These are phyloP conservation scores for Sonneratia alba DNA, from an alignment of 345 rosid species.

Conservation along the genomic window DNA sequence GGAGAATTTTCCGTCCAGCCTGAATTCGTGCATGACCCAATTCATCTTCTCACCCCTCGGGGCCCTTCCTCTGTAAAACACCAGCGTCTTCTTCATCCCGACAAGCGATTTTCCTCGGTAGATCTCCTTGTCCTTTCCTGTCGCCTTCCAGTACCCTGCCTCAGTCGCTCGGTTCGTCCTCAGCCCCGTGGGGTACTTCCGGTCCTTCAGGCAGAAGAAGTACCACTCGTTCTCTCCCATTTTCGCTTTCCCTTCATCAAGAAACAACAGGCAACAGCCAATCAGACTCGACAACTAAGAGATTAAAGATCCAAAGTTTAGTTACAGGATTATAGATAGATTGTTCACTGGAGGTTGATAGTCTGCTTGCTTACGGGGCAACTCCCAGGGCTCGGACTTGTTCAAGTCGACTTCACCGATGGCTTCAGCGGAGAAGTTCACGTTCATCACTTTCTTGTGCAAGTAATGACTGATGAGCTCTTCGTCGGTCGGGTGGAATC, in stretches of 20 bases:
- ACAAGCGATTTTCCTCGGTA: slow-evolving; percentile 58
- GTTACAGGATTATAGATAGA: background rate
- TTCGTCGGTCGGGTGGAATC: slow-evolving; percentile 95
- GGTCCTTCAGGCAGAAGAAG: slow-evolving; percentile 79
- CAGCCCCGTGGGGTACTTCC: slow-evolving; percentile 82
- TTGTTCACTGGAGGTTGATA: background rate
- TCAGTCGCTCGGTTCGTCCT: slow-evolving; percentile 88
- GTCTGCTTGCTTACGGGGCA: slow-evolving; percentile 54
- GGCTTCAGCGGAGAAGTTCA: slow-evolving; percentile 51
- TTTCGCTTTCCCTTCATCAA: slow-evolving; percentile 71
- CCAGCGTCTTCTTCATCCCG: slow-evolving; percentile 94
- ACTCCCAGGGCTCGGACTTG: slow-evolving; percentile 97
- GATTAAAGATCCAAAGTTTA: background rate
- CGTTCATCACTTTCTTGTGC: slow-evolving; percentile 54
- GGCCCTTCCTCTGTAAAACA: slow-evolving; percentile 85
- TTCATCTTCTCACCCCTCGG: slow-evolving; percentile 74
- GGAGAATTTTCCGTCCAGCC: slow-evolving; percentile 72
- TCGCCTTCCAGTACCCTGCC: slow-evolving; percentile 94
- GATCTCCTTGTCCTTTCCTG: slow-evolving; percentile 88
- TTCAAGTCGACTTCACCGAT: slow-evolving; percentile 91
- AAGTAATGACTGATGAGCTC: slow-evolving; percentile 83
- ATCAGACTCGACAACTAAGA: background rate
- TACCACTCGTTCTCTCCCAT: slow-evolving; percentile 98
- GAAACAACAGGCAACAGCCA: background rate
- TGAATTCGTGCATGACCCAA: slow-evolving; percentile 94